Percentiles rank a stretch among this genome's conserved stretches.
phyloP scores from a whole-genome alignment of 2,329 filamentous ascomycete genomes.

The Neofusicoccum cordaticola region DNA sequence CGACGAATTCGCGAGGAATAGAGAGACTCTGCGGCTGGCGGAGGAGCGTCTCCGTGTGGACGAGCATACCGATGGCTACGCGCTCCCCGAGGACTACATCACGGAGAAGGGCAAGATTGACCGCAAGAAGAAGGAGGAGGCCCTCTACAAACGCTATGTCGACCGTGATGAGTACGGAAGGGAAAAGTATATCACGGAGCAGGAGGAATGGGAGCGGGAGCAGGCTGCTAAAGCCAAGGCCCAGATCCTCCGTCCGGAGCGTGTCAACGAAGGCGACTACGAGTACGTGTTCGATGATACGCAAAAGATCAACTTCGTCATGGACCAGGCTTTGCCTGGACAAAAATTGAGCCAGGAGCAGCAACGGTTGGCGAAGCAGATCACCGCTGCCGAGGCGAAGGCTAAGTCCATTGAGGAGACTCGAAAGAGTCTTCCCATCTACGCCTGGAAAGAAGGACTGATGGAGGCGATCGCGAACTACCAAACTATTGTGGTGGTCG shows the following conservation, averaged over 20 bases:
- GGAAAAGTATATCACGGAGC: constrained; percentile 86
- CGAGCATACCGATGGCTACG: constrained; percentile 87
- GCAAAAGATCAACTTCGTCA: constrained; percentile 80
- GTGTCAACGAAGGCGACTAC: constrained; percentile 78
- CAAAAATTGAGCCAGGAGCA: constrained; percentile 79
- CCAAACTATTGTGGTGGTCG: constrained; percentile 87
- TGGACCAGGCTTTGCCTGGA: constrained; percentile 70
- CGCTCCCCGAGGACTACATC: constrained; percentile 91
- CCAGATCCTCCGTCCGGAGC: constrained; percentile 73
- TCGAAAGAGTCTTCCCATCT: constrained; percentile 85
- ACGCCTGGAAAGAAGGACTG: constrained; percentile 80
- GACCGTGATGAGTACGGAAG: constrained; percentile 84
- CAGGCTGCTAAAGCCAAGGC: constrained; percentile 84
- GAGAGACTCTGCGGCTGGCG: constrained; percentile 71
- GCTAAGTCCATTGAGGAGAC: constrained; percentile 88
- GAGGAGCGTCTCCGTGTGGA: constrained; percentile 86
- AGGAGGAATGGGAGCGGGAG: constrained; percentile 93
- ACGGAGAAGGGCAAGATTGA: constrained; percentile 91
- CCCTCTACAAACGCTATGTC: constrained; percentile 85
- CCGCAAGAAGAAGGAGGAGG: constrained; percentile 80
- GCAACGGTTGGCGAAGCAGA: constrained; percentile 71
- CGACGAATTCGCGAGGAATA: constrained; percentile 83
- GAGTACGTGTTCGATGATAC: constrained; percentile 90
- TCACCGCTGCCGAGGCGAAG: constrained; percentile 86
- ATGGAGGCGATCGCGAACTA: constrained; percentile 81